Evolutionary conservation across 2,329 filamentous ascomycete genomes (phyloP), one percentile per base, ranked within the genome.

Genomic region (Bipolaris zeicola): DNA sequence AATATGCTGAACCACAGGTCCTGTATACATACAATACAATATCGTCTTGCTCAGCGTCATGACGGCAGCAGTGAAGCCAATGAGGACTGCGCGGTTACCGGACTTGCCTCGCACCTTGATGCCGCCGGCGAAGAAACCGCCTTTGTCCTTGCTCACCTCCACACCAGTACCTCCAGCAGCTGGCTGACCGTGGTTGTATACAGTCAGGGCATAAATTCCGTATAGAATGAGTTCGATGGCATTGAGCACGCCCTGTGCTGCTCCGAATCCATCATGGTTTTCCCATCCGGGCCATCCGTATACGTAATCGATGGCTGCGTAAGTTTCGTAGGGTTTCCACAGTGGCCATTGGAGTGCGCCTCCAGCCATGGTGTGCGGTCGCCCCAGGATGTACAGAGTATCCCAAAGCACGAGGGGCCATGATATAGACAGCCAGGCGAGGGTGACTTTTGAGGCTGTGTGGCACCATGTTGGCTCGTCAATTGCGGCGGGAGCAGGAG

Each of bases 341-440:
- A 96, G 67, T 1, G 90, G 89, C 65, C 79, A 82, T 78, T 96
- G 90, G 50, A 89, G 79, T 44, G 76, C 77, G 14, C 92, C 92
- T 64, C 91, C 90, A 0, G 88, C 86, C 90, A 96, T 95, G 55
- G 87, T 90, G 75, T 88, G 85, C 28, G 92, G 92, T 18, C 92
- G 90, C 51, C 90, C 79, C 44, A 96, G 80, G 37, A 96, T 86
- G 79, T 96, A 96, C 55, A 81, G 80, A 28, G 85, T 85, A 78
- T 96, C 92, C 92, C 92, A 96, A 48, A 85, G 70, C 46, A 96
- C 91, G 58, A 96, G 83, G 1, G 90, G 91, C 14, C 95, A 78
- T 18, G 90, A 92, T 59, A 94, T 62, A 56, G 82, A 76, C 24
- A 96, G 82, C 92, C 92, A 96, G 61, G 87, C 64, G 41, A 91